phyloP scores from a whole-genome alignment of 192 early-diverging fungal genomes.

The Entomortierella lignicola region DNA sequence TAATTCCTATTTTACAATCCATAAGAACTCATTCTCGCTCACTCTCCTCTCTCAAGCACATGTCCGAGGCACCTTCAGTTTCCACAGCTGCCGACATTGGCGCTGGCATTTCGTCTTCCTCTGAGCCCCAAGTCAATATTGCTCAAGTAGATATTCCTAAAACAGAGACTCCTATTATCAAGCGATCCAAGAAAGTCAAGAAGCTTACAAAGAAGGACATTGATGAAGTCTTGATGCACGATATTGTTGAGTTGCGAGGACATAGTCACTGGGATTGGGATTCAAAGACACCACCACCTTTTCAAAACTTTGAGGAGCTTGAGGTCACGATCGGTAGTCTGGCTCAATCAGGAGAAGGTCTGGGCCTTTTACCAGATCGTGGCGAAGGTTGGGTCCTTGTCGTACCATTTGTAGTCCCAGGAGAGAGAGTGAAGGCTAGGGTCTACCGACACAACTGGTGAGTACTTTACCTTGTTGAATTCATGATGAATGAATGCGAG shows the following conservation, averaged over 20 bases:
- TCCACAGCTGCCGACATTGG: background rate
- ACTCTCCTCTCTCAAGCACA: conserved; percentile 1
- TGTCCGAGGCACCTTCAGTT: conserved; percentile 7
- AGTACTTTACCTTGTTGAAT: background rate
- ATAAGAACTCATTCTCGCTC: conserved; percentile 64
- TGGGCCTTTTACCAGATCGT: conserved; percentile 45
- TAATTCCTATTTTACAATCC: conserved; percentile 9
- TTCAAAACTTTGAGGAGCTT: conserved; percentile 52
- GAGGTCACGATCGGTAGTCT: conserved; percentile 48
- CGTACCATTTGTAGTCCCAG: conserved; percentile 42
- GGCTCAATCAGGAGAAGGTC: conserved; percentile 47
- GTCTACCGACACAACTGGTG: conserved; percentile 53
- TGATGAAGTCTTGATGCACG: conserved; percentile 51
- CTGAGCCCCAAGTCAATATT: background rate
- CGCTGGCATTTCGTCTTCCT: background rate
- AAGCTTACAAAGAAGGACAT: conserved; percentile 51
- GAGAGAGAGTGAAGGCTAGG: conserved; percentile 50
- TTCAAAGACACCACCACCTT: conserved; percentile 40
- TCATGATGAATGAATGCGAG: too few species aligned
- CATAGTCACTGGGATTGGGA: conserved; percentile 52
- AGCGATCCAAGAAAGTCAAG: conserved; percentile 46
- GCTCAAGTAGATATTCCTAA: background rate
- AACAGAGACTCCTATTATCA: conserved; percentile 1
- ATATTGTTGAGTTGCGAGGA: conserved; percentile 44
- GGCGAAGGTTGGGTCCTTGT: conserved; percentile 48